These are phyloP conservation scores for Rhizopus microsporus DNA, from an alignment of 371 early-diverging fungal species.

Conservation along the genomic window DNA sequence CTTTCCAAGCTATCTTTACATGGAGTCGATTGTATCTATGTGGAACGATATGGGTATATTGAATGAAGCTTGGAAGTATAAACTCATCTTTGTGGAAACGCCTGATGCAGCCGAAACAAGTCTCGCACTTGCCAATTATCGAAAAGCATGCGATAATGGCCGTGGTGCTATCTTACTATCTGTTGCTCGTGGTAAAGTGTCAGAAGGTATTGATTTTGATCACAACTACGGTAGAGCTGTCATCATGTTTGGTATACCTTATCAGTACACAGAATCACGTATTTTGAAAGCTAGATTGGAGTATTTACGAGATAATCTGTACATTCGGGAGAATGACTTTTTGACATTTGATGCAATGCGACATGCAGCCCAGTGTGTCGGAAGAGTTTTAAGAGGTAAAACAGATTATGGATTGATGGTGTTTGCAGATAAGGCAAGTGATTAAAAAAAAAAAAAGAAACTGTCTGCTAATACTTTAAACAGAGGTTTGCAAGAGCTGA, in stretches of 20 bases:
- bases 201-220: constrained; percentile 99
- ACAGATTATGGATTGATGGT: constrained; percentile 99
- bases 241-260: constrained; percentile 99
- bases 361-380: constrained; percentile 99
- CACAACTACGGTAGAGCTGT: constrained; percentile 99
- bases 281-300: constrained; percentile 96
- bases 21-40: constrained; percentile 98
- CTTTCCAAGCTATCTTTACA: constrained; percentile 99
- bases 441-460: neutral
- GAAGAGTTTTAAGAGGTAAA: constrained; percentile 97
- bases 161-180: constrained; percentile 98
- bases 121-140: constrained; percentile 94
- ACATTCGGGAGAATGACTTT: constrained; percentile 98
- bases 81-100: constrained; percentile 99
- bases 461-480: neutral
- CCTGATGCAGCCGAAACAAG: constrained; percentile 99
- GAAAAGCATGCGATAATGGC: constrained; percentile 97
- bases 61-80: constrained; percentile 94
- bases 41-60: constrained; percentile 98
- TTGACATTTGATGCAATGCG: constrained; percentile 99
- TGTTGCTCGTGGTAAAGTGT: constrained; percentile 99
- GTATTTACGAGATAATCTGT: constrained; percentile 91
- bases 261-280: constrained; percentile 98
- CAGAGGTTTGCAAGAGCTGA: constrained; percentile 93
- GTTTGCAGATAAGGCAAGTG: constrained; percentile 92